Evolutionary conservation across 1,139 yeast species (phyloP), one percentile per base, ranked within the genome.

Genomic region (Pichia sp.): DNA sequence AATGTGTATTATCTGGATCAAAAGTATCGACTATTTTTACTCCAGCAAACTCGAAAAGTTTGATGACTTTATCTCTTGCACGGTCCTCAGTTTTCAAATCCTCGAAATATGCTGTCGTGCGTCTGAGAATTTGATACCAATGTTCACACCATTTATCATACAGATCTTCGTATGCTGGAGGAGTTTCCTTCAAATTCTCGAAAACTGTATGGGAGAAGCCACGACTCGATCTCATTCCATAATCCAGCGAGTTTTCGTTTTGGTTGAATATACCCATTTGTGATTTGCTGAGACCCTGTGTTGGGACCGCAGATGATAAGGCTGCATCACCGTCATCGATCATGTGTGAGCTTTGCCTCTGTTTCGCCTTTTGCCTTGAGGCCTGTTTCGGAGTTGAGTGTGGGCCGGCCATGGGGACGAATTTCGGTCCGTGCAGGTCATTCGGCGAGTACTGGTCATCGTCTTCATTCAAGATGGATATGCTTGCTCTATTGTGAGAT

Each of bases 171-270:
- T 65, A 63, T 29, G 66, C 60, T 4, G 73, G 72, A 5, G 71
- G 70, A 8, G 70, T 68, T 53, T 70, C 73, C 52, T 67, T 68
- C 29, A 69, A 55, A 30, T 63, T 68, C 65, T 58, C 69, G 65
- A 29, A 67, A 57, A 59, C 60, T 57, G 61, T 42, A 38, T 56
- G 59, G 19, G 59, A 56, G 23, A 52, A 52, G 4, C 59, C 59
- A 29, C 59, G 45, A 1, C 54, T 54, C 11, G 57, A 56, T 50
- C 50, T 56, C 59, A 56, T 54, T 7, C 54, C 57, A 30, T 36
- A 50, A n/a, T 56, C 59, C 1, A 47, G 29, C 2, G 44, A 16
- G 30, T 49, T 47, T 32, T 47, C 53, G 15, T 51, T 52, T 44
- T 41, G 44, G 47, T 53, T 55, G n/a, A 51, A 51, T 10, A 42